A percentile compares a stretch with the other conserved stretches of the same genome.
phyloP scores from a whole-genome alignment of 2,329 filamentous ascomycete genomes.

The Didymella sp. region DNA sequence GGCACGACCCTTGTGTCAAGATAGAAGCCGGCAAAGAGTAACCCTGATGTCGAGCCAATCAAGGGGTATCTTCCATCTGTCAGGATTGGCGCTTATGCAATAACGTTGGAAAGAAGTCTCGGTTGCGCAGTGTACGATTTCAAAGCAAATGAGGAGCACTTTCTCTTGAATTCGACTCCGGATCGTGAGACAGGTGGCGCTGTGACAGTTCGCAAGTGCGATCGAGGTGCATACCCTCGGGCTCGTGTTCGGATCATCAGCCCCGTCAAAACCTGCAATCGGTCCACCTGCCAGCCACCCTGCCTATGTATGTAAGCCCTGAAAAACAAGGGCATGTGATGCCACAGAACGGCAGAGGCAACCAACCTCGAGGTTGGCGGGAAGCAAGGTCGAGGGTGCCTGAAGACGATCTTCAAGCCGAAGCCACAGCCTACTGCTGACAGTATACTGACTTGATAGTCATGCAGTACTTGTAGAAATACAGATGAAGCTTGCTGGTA shows the following conservation, averaged over 20 bases:
- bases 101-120: constrained; percentile 46
- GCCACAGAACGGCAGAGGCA: constrained; percentile 2
- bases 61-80: constrained; percentile 27
- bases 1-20: constrained; percentile 39
- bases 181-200: constrained; percentile 34
- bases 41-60: constrained; percentile 34
- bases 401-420: constrained; percentile 42
- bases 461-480: neutral
- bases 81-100: constrained; percentile 49
- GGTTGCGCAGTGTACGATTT: constrained; percentile 45
- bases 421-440: constrained; percentile 31
- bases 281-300: constrained; percentile 24
- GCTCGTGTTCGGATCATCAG: constrained; percentile 32
- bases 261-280: constrained; percentile 20
- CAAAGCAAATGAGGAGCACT: constrained; percentile 35
- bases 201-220: constrained; percentile 22
- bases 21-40: constrained; percentile 43
- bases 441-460: constrained; percentile 23
- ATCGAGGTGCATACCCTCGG: constrained; percentile 22
- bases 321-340: constrained; percentile 9
- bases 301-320: constrained; percentile 11
- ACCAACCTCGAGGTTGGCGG: constrained; percentile 45
- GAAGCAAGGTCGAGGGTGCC: constrained; percentile 51
- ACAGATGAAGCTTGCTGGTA: neutral
- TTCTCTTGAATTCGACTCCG: constrained; percentile 11